Evolutionary conservation across 805 yeast genomes (phyloP).

Genomic region (Spathaspora boniae): DNA sequence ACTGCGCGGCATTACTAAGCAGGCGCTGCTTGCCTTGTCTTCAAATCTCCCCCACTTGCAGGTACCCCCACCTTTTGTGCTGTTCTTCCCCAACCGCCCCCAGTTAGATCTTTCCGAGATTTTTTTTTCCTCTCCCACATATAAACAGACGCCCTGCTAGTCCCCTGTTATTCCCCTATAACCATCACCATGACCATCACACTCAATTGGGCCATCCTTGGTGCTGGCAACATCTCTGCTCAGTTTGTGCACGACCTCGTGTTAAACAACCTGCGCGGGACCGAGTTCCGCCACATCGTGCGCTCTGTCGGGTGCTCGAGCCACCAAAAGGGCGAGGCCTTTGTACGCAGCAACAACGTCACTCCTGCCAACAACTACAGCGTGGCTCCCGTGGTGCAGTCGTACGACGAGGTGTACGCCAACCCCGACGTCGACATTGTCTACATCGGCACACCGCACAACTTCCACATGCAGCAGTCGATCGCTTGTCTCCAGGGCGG

Average conservation of each 20-base stretch:
- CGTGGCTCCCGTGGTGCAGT: slow-evolving; percentile 22
- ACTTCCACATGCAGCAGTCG: slow-evolving; percentile 46
- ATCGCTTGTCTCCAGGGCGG: slow-evolving; percentile 40
- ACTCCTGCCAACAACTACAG: slow-evolving; percentile 20
- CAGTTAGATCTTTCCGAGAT: no score
- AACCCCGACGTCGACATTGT: slow-evolving; percentile 45
- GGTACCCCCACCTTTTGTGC: no score
- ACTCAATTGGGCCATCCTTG: slow-evolving; percentile 46
- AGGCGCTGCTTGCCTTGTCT: no score
- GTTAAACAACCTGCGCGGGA: slow-evolving; percentile 22
- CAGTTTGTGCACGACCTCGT: slow-evolving; percentile 40
- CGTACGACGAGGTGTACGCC: slow-evolving; percentile 44
- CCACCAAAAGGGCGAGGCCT: slow-evolving; percentile 30
- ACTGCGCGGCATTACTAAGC: no score
- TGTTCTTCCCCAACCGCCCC: no score
- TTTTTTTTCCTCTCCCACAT: no score
- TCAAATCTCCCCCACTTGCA: no score
- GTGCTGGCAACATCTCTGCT: slow-evolving; percentile 48
- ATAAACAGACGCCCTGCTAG: no score
- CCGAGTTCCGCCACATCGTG: slow-evolving; percentile 28
- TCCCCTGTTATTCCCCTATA: no score
- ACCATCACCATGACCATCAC: slow-evolving; percentile 7
- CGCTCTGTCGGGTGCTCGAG: slow-evolving; percentile 39
- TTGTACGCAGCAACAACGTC: slow-evolving; percentile 19
- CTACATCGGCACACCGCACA: slow-evolving; percentile 55